Base-by-base conservation (phyloP, 202 grass and related monocot genomes). In the Panicum hallii region DNA sequence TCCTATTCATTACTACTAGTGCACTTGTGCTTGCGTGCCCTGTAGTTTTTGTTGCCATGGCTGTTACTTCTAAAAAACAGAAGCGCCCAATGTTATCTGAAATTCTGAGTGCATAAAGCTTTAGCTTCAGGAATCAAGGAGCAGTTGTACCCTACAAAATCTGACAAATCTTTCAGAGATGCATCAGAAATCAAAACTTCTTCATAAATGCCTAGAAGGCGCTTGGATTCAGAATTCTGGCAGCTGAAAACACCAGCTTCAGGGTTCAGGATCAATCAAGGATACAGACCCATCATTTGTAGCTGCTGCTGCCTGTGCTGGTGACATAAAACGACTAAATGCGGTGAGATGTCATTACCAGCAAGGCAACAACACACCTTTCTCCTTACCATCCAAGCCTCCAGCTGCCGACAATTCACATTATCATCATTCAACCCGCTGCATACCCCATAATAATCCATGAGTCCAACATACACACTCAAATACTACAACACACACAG, bases 281-380 rank as follows among this genome's bases (percentile, higher is more conserved):
- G 16, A 69, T 20, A 81, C 0, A 44, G 70, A 53, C 30, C 45
- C 76, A 80, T 23, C 84, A 62, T 42, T 79, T 46, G 67, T 62
- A 36, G 46, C 26, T 69, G 78, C 41, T 68, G 63, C 11, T 80
- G 66, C 60, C 69, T 66, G 61, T 75, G 80, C 64, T 70, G 69
- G 75, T 49, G 80, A 56, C 84, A 70, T 67, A 41, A 74, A 79
- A 86, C 88, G 72, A 90, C 74, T 26, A 22, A 40, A 64, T 4
- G 63, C 42, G 85, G 65, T 87, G 75, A 80, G 75, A 77, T 76
- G 89, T 87, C 89, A 84, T 84, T 80, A 63, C 74, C 84, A 53
- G 10, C 38, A 65, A 42, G 66, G 15, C 79, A 81, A 61, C 49
- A 75, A 32, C 46, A 41, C 41, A 48, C 34, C 26, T 64, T 54